phyloP scores from a whole-genome alignment of 331 rosid species.

The Malus hybrid region DNA sequence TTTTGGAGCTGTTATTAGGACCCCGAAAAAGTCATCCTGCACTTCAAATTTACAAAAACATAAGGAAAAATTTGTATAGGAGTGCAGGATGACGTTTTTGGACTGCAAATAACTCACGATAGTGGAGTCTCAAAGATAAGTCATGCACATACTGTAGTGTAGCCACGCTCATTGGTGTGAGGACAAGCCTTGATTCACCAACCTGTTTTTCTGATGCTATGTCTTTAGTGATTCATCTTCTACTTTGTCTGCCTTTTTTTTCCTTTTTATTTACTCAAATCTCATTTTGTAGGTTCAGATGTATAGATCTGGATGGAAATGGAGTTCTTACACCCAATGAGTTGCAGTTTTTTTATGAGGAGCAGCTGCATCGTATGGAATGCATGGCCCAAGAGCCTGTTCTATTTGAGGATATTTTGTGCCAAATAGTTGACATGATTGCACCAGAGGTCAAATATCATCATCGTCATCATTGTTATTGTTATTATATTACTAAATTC shows the following conservation, averaged over 20 bases:
- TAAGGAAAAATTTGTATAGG: background rate
- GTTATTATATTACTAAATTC: background rate
- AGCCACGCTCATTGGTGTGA: background rate
- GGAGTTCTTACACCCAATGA: conserved; percentile 86
- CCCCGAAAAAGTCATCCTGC: background rate
- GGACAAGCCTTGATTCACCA: background rate
- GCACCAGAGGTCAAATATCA: conserved; percentile 53
- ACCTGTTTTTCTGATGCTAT: background rate
- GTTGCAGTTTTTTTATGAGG: conserved; percentile 95
- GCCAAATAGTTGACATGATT: conserved; percentile 96
- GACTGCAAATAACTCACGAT: too few species aligned
- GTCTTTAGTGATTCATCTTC: background rate
- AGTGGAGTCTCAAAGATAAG: background rate
- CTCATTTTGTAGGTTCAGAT: conserved; percentile 68
- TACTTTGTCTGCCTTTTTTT: background rate
- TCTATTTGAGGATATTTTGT: conserved; percentile 85
- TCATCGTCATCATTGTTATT: background rate
- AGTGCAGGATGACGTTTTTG: background rate
- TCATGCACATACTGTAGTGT: background rate
- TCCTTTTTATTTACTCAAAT: conserved; percentile 9
- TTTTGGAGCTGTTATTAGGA: background rate
- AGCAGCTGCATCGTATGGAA: conserved; percentile 98
- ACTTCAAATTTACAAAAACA: background rate
- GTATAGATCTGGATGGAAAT: conserved; percentile 96
- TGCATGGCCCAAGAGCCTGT: conserved; percentile 99